Percentiles rank a stretch among this genome's conserved stretches.
phyloP scores from a whole-genome alignment of 1,284 basidiomycete genomes.

The Ceratobasidium sp. region DNA sequence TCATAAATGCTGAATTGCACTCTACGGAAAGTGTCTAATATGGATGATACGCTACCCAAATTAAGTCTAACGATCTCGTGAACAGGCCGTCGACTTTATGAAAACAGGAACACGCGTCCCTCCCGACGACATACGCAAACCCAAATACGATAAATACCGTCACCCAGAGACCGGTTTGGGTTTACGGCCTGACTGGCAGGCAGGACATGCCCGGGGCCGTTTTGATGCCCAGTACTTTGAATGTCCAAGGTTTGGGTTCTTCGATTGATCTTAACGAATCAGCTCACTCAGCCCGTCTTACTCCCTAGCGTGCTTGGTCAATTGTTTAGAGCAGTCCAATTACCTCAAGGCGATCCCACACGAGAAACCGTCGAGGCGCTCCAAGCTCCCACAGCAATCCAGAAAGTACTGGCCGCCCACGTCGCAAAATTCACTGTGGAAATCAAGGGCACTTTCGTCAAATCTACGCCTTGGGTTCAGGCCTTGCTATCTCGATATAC shows the following conservation, averaged over 20 bases:
- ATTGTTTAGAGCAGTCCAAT: slow-evolving; percentile 70
- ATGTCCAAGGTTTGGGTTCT: slow-evolving; percentile 5
- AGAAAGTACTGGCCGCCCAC: neutral
- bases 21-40: slow-evolving; percentile 10
- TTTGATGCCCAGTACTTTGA: slow-evolving; percentile 30
- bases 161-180: slow-evolving; percentile 9
- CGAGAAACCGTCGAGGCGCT: slow-evolving; percentile 2
- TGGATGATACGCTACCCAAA: too few species aligned
- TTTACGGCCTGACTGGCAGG: slow-evolving; percentile 36
- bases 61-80: too few species aligned
- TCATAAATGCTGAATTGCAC: slow-evolving; percentile 32
- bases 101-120: slow-evolving; percentile 23
- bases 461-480: slow-evolving; percentile 4
- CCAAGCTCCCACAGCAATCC: neutral
- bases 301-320: slow-evolving; percentile 65
- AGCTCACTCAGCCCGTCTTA: neutral
- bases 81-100: slow-evolving; percentile 33
- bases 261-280: too few species aligned
- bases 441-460: neutral
- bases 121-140: slow-evolving; percentile 11
- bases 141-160: neutral
- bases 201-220: slow-evolving; percentile 26
- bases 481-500: slow-evolving; percentile 25
- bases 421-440: slow-evolving; percentile 8
- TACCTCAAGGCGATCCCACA: slow-evolving; percentile 56